Percentiles rank a stretch among this genome's conserved stretches.
Conservation (phyloP, 371 early-diverging fungal genomes). For the Apophysomyces ossiformis region DNA sequence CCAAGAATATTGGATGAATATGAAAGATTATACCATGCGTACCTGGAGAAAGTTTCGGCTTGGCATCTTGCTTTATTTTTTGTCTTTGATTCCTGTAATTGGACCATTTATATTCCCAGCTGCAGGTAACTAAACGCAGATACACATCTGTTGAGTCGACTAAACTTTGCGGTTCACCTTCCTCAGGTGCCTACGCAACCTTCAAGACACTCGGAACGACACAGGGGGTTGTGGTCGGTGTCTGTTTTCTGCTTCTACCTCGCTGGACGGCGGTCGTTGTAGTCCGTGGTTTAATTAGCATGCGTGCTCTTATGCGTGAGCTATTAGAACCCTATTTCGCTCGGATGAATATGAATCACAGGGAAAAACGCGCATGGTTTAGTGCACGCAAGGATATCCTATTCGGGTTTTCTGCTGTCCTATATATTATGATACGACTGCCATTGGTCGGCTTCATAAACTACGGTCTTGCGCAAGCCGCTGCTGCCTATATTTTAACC, state of each 20-base stretch:
- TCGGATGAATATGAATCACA: conserved; percentile 51
- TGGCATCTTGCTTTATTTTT: conserved; percentile 42
- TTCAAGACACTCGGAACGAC: conserved; percentile 44
- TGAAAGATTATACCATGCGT: conserved; percentile 46
- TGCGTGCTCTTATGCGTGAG: conserved; percentile 62
- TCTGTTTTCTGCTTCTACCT: conserved; percentile 49
- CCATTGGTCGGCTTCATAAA: conserved; percentile 54
- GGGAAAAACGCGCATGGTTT: conserved; percentile 60
- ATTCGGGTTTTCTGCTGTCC: conserved; percentile 61
- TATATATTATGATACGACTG: conserved; percentile 49
- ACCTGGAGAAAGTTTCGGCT: conserved; percentile 50
- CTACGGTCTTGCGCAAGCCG: conserved; percentile 59
- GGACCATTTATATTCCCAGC: conserved; percentile 60
- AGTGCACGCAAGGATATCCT: conserved; percentile 58
- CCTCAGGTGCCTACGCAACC: conserved; percentile 41
- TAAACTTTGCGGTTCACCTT: too few species aligned
- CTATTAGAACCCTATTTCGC: conserved; percentile 66
- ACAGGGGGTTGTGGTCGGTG: conserved; percentile 40
- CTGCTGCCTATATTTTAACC: conserved; percentile 56
- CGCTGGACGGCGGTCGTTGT: conserved; percentile 38
- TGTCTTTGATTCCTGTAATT: conserved; percentile 55
- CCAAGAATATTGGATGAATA: conserved; percentile 52
- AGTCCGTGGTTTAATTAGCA: conserved; percentile 57
- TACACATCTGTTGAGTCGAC: neutral
- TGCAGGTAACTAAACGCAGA: conserved; percentile 35